Percentiles rank a stretch among this genome's conserved stretches.
Conservation (phyloP, 108 stramenopile species). For the Aureococcus anophagefferens region DNA sequence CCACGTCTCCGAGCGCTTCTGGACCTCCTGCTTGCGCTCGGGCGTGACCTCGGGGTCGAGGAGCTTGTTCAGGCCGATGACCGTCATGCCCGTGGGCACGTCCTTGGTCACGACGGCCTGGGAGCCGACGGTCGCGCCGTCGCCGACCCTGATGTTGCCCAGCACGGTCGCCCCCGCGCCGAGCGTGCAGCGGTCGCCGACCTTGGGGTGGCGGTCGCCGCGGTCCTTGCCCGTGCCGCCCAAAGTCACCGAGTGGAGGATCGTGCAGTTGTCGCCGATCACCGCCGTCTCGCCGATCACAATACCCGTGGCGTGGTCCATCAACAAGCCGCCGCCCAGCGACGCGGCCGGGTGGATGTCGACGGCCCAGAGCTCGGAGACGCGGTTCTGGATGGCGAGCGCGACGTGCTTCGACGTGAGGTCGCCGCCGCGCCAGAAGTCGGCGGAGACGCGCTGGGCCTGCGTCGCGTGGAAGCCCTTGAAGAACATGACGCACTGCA, state of each 20-base stretch:
- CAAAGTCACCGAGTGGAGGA: constrained; percentile 71
- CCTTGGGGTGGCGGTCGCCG: constrained; percentile 73
- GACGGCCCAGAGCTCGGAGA: constrained; percentile 11
- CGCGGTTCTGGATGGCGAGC: neutral
- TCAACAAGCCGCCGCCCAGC: constrained; percentile 58
- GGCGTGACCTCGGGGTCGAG: neutral
- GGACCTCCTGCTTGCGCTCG: neutral
- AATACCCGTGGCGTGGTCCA: constrained; percentile 75
- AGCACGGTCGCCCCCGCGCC: constrained; percentile 71
- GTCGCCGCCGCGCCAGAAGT: neutral
- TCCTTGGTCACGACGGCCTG: constrained; percentile 1
- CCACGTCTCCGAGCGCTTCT: neutral
- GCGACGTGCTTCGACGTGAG: neutral
- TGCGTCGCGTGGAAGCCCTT: constrained; percentile 82
- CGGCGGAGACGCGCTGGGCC: constrained; percentile 51
- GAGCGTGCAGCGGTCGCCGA: constrained; percentile 65
- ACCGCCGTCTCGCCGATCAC: constrained; percentile 75
- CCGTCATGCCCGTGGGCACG: neutral
- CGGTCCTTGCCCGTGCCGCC: constrained; percentile 70
- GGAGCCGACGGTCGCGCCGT: constrained; percentile 24
- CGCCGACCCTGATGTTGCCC: constrained; percentile 61
- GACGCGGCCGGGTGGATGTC: constrained; percentile 76
- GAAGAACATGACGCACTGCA: constrained; percentile 44
- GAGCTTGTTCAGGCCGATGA: neutral
- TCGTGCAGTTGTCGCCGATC: constrained; percentile 65